Evolutionary conservation across 176 grass and related monocot species (phyloP), one percentile per base, ranked within the genome.

Genomic region (Phragmites australis): DNA sequence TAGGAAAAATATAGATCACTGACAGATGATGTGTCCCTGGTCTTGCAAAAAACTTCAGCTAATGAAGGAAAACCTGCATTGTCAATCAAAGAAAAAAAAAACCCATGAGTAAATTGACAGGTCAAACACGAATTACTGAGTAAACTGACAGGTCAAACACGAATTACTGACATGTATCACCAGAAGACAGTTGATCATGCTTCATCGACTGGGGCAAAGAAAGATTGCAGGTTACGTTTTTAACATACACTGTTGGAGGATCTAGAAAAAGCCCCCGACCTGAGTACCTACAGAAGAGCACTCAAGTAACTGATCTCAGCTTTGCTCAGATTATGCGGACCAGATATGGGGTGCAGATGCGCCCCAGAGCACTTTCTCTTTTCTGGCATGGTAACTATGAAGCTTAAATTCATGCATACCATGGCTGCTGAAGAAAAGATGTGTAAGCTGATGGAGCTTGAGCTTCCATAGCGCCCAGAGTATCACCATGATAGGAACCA

Each of bases 371-470:
- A 63, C 59, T 63, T 63, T n/a, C n/a, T n/a, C n/a, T 16, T 63
- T 63, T 65, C 49, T 54, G 31, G 49, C n/a, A 75, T 45, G 56
- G 12, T 23, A 54, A 68, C 17, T 65, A 86, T 50, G 17, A 26
- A 56, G 26, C 26, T 58, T 21, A 62, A 90, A 73, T 80, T 84
- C 18, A 61, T 45, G 41, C 44, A 72, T 94, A 94, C 95, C 95
- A 97, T 80, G 95, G 95, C 18, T 97, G 95, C 68, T 97, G 95
- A 87, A 90, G 71, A 70, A 94, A 94, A 51, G 87, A 88, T 4
- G 95, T 97, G 87, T 97, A 97, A 26, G 92, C 75, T 68, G 95
- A 97, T 73, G 95, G 95, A 87, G 95, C 87, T 87, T 97, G 95
- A 23, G 95, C 95, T 80, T 97, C 95, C 95, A 97, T 97, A 75